Conservation (phyloP, 257 asterid species). For the Fraxinus americana region DNA sequence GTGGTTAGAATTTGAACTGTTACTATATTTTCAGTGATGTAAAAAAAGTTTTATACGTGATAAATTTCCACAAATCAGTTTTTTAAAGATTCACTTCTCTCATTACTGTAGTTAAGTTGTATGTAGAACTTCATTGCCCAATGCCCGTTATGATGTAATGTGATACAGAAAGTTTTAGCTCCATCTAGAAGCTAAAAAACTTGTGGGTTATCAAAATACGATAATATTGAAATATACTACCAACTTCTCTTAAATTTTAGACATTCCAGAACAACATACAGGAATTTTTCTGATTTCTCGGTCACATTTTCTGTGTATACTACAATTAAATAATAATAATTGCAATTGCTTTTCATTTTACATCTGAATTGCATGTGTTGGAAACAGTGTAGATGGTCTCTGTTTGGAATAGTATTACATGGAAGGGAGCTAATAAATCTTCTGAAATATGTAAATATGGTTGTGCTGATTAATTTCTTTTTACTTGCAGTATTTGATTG, state of each 20-base stretch:
- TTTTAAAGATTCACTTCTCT: neutral
- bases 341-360: no score
- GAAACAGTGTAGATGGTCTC: no score
- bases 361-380: no score
- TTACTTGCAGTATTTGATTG: constrained; percentile 86
- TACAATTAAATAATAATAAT: neutral
- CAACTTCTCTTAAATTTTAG: neutral
- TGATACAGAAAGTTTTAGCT: constrained; percentile 22
- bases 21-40: neutral
- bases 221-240: constrained; percentile 15
- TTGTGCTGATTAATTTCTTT: constrained; percentile 24
- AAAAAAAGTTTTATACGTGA: neutral
- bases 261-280: neutral
- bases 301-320: neutral
- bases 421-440: neutral
- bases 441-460: neutral
- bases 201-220: neutral
- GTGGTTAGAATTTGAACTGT: constrained; percentile 13
- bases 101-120: constrained; percentile 18
- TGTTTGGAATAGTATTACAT: no score
- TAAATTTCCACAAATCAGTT: neutral
- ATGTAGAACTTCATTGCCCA: constrained; percentile 1
- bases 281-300: constrained; percentile 7
- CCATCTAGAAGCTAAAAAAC: constrained; percentile 13
- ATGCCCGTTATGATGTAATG: constrained; percentile 6